Base-by-base conservation (phyloP, 192 early-diverging fungal genomes). In the Backusella tuberculispora region DNA sequence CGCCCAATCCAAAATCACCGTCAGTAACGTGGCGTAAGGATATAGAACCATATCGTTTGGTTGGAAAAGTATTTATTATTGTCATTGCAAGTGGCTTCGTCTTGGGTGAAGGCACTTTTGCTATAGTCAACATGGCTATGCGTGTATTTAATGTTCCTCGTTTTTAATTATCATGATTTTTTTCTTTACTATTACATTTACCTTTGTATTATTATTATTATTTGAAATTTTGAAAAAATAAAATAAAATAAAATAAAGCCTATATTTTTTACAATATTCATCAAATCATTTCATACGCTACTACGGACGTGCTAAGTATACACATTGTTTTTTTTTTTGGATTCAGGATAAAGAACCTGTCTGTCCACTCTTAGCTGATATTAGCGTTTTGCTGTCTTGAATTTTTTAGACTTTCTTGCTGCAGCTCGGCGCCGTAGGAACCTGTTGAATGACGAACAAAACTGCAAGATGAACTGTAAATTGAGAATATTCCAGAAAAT, bases 81-180 rank as follows among this genome's bases (percentile, higher is more conserved):
- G 89, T 93, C n/a, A 74, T 92, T 21, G 92, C 90, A 14, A 89
- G 87, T 56, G 92, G 92, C 0, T 93, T 93, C 83, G 92, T 93
- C 0, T 74, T 93, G 21, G 92, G 92, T 24, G 92, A 93, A 74
- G 92, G 92, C 2, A 89, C 91, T 0, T 78, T 93, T 56, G 90
- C 92, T 38, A 85, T 93, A 53, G 87, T 90, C 6, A 92, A 87
- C 37, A 74, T 89, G 73, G 71, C 71, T 10, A 69, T 87, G 72
- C 81, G 80, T 66, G 80, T 84, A 17, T 80, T 40, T 45, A 50
- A 67, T 38, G 81, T 85, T 7, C 83, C 81, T 38, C 81, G 79
- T 45, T 76, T 76, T 34, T 83, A 81, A 4, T 48, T 17, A 17
- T 13, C 10, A 48, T 48, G 14, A 21, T 10, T 66, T 42, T 8